Base-by-base conservation (phyloP, 2,329 filamentous ascomycete genomes). In the Colletotrichum cereale region DNA sequence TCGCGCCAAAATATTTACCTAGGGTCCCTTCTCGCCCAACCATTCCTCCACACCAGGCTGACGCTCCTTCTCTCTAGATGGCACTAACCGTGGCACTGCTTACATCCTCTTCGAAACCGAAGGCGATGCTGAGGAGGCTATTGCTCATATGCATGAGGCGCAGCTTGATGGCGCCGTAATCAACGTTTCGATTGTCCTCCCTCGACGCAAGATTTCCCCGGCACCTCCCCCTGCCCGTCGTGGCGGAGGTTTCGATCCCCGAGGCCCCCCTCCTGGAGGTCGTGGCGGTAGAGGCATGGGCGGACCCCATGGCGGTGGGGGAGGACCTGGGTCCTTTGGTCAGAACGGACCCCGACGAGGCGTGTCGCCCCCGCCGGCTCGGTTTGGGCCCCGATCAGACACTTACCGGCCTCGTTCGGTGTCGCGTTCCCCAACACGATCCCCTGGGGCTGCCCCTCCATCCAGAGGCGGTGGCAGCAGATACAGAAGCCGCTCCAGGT, bases 71-170 rank as follows among this genome's bases (percentile, higher is more conserved):
- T 44, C 24, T 53, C 67, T 77, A 96, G 94, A 93, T 85, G 92
- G 93, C 80, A 95, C 91, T 65, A 98, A 98, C 78, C 92, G 96
- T 68, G 96, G 96, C 57, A 97, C 94, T 36, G 96, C 96, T 40
- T 98, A 98, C 80, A 95, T 98, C 74, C 87, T 97, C 52, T 99
- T 92, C 82, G 86, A 90, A 65, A 87, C 92, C 75, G 89, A 95
- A 74, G 86, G 89, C 61, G 92, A 96, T 74, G 96, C 96, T 31
- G 94, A 98, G 82, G 87, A 90, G 18, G 96, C 96, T 36, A 97
- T 98, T 76, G 90, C 95, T 24, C 93, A 97, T 80, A 98, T 99
- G 96, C 96, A 99, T 81, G 96, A 99, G 83, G 94, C 93, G n/a
- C 93, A 97, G 78, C 84, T 97, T 36, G 95, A 98, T 80, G 95